Percentiles rank a stretch among this genome's conserved stretches.
These are phyloP conservation scores for Wickerhamomyces bovis DNA, from an alignment of 805 yeast genomes.

Conservation along the genomic window DNA sequence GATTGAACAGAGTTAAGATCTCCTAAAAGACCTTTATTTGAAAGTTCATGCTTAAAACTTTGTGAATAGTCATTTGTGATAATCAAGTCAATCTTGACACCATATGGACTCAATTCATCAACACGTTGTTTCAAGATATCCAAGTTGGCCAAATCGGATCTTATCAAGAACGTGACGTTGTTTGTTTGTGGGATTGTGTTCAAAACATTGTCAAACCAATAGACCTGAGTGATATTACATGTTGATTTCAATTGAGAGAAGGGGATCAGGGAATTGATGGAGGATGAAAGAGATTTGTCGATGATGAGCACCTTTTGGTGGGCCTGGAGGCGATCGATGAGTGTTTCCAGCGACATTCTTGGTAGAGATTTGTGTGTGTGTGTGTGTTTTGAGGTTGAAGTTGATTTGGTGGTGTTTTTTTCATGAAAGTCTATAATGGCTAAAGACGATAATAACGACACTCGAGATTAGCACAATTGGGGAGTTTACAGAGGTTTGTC, in stretches of 20 bases:
- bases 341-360: neutral
- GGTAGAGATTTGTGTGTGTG: neutral
- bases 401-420: too few species aligned
- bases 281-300: slow-evolving; percentile 42
- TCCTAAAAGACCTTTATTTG: slow-evolving; percentile 15
- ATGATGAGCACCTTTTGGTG: slow-evolving; percentile 29
- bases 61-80: slow-evolving; percentile 33
- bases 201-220: slow-evolving; percentile 35
- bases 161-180: slow-evolving; percentile 21
- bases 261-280: slow-evolving; percentile 49
- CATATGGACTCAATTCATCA: slow-evolving; percentile 11
- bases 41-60: slow-evolving; percentile 29
- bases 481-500: too few species aligned
- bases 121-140: slow-evolving; percentile 11
- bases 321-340: slow-evolving; percentile 11
- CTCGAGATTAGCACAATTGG: too few species aligned
- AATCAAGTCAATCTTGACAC: slow-evolving; percentile 15
- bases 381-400: neutral
- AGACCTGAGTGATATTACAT: slow-evolving; percentile 42
- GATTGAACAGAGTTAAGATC: slow-evolving; percentile 11
- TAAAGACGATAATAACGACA: too few species aligned
- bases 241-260: slow-evolving; percentile 45
- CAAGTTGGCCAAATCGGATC: slow-evolving; percentile 17
- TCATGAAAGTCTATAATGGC: too few species aligned
- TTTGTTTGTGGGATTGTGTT: slow-evolving; percentile 7